A percentile compares a stretch with the other conserved stretches of the same genome.
Evolutionary conservation across 2,329 filamentous ascomycete genomes (phyloP).

Genomic region (Pseudopyricularia javanii): DNA sequence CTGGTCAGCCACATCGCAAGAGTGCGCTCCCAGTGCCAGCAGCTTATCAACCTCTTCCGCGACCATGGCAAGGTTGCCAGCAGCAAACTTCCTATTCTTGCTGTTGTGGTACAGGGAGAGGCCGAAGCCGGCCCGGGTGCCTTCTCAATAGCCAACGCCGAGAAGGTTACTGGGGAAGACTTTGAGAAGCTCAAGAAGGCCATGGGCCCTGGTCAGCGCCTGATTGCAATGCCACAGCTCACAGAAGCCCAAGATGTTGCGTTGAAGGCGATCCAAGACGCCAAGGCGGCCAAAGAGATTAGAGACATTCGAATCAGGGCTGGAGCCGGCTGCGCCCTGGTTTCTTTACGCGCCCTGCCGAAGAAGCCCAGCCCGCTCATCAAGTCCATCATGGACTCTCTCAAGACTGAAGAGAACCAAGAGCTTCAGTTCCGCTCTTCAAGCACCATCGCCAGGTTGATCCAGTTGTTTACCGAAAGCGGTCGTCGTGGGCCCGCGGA

Average conservation of each 20-base stretch:
- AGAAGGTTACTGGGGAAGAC: constrained; percentile 75
- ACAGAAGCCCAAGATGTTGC: constrained; percentile 65
- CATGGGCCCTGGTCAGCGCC: constrained; percentile 77
- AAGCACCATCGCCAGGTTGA: constrained; percentile 68
- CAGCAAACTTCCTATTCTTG: constrained; percentile 64
- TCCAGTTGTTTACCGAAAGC: constrained; percentile 73
- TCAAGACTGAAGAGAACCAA: constrained; percentile 87
- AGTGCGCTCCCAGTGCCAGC: constrained; percentile 81
- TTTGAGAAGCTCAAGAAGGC: constrained; percentile 80
- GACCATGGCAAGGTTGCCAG: constrained; percentile 76
- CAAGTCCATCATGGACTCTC: constrained; percentile 95
- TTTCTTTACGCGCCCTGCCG: constrained; percentile 76
- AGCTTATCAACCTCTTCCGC: constrained; percentile 80
- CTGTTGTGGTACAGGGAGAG: constrained; percentile 89
- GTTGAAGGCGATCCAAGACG: constrained; percentile 63
- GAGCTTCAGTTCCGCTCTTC: constrained; percentile 82
- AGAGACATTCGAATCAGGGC: constrained; percentile 80
- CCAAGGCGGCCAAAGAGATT: constrained; percentile 63
- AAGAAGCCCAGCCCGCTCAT: constrained; percentile 92
- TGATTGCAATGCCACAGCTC: constrained; percentile 70
- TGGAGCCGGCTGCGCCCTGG: constrained; percentile 73
- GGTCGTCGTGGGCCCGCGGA: constrained; percentile 79
- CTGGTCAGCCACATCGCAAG: constrained; percentile 83
- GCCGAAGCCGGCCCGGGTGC: constrained; percentile 82
- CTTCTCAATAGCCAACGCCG: constrained; percentile 78